phyloP scores from a whole-genome alignment of 2,329 filamentous ascomycete genomes.

The Aspergillus sp. region DNA sequence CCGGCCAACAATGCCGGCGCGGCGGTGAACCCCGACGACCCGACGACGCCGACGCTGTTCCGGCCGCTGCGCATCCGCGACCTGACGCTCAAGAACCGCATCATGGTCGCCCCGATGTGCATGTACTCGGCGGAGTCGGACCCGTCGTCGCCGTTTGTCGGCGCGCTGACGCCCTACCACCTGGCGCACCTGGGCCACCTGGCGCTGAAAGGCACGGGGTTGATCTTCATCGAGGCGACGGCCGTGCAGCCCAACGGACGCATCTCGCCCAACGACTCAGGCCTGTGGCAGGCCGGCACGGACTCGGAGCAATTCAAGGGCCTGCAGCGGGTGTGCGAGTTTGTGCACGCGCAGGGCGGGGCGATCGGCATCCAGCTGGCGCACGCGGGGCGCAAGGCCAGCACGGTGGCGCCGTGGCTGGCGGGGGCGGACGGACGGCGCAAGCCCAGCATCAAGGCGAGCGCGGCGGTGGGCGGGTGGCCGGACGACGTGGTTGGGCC shows the following conservation, averaged over 20 bases:
- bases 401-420: conserved; percentile 52
- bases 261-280: conserved; percentile 62
- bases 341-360: conserved; percentile 73
- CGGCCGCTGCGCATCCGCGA: conserved; percentile 55
- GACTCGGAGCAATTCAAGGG: conserved; percentile 64
- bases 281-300: conserved; percentile 72
- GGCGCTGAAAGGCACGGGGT: conserved; percentile 67
- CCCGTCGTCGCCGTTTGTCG: conserved; percentile 33
- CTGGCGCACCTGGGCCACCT: conserved; percentile 78
- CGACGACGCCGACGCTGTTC: conserved; percentile 54
- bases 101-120: conserved; percentile 62
- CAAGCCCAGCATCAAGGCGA: conserved; percentile 35
- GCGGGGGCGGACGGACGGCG: conserved; percentile 17
- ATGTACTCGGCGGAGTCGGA: conserved; percentile 62
- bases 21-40: conserved; percentile 34
- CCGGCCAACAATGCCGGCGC: conserved; percentile 37
- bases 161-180: conserved; percentile 78
- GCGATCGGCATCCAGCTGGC: conserved; percentile 76
- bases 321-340: conserved; percentile 66
- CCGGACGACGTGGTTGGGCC: conserved; percentile 48
- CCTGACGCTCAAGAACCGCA: conserved; percentile 62
- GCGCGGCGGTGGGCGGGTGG: conserved; percentile 53
- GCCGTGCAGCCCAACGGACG: conserved; percentile 72
- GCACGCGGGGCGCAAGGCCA: conserved; percentile 70
- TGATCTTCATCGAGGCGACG: conserved; percentile 76